Evolutionary conservation across 73 alveolate species (phyloP), one percentile per base, ranked within the genome.

Genomic region (Uronychia binucleata): DNA sequence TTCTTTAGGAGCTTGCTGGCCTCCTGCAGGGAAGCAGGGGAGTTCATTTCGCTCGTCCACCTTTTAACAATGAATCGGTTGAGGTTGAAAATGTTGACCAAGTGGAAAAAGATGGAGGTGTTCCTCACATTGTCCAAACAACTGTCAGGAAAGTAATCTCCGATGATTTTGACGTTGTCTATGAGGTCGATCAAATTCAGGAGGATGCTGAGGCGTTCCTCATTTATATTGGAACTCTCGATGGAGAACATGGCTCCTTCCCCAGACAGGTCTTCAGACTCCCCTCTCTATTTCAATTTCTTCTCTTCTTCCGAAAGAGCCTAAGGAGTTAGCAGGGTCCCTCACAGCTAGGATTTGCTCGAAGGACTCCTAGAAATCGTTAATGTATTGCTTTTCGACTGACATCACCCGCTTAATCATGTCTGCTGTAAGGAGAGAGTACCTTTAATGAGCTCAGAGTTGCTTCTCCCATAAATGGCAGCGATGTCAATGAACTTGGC

Each of bases 401-500:
- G 33, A 58, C 29, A 85, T 33, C 31, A 85, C 31, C 19, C 31
- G 30, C 28, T 46, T 33, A 28, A 85, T 77, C 1, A 85, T 31
- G 35, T 28, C 28, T 14, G 28, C 67, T 11, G 5, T 46, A 46
- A 46, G 5, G 67, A 46, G 19, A 19, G 19, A 11, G 19, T 46
- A 46, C 67, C 67, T 46, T 19, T 46, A 11, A 85, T 84, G 26
- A 26, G 34, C 26, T 46, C 75, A 1, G 74, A n/a, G 59, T 85
- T 85, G 57, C 77, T 28, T 28, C 33, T 33, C 0, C 91, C 85
- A 34, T 85, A 85, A 30, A 85, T 81, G 32, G 86, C 85, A 0
- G 91, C 81, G 1, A 85, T 34, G 80, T 85, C 91, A 0, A 85
- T 77, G 11, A 85, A 30, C 57, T 85, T 85, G 35, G 86, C 82